Evolutionary conservation across 2,329 filamentous ascomycete species (phyloP).

Genomic region (Diaporthe humulicola): DNA sequence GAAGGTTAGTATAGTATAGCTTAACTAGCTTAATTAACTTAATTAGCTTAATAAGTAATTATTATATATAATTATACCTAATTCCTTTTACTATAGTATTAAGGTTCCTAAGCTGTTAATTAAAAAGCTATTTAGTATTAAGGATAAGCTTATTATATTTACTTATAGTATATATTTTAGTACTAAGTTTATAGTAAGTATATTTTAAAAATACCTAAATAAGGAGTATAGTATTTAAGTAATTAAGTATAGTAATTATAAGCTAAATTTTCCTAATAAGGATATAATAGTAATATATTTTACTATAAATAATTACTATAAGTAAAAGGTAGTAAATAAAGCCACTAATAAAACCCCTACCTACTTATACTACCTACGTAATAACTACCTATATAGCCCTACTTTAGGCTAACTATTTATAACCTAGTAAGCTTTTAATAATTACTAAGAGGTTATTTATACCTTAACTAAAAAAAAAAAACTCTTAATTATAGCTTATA

Average conservation of each 20-base stretch:
- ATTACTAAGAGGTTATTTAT: not conserved
- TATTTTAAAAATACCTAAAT: not conserved
- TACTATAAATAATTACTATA: not conserved
- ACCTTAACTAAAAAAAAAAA: not conserved
- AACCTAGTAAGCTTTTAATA: not conserved
- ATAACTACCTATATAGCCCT: not conserved
- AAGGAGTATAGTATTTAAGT: not conserved
- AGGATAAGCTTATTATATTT: not conserved
- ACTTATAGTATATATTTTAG: not conserved
- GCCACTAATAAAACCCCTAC: not conserved
- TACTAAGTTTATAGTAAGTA: not conserved
- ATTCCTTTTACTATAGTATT: not conserved
- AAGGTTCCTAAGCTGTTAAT: not conserved
- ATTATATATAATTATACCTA: not conserved
- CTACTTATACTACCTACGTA: not conserved
- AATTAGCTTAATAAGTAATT: not conserved
- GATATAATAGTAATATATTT: not conserved
- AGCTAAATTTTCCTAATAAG: not conserved
- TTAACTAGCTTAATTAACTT: not conserved
- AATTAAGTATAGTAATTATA: not conserved
- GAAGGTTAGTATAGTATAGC: fast-evolving
- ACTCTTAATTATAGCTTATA: not conserved
- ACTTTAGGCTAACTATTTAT: not conserved
- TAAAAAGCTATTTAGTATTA: not conserved
- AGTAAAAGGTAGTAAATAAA: not conserved